Conservation (phyloP, 2,329 filamentous ascomycete genomes). For the Diaporthe sp. region DNA sequence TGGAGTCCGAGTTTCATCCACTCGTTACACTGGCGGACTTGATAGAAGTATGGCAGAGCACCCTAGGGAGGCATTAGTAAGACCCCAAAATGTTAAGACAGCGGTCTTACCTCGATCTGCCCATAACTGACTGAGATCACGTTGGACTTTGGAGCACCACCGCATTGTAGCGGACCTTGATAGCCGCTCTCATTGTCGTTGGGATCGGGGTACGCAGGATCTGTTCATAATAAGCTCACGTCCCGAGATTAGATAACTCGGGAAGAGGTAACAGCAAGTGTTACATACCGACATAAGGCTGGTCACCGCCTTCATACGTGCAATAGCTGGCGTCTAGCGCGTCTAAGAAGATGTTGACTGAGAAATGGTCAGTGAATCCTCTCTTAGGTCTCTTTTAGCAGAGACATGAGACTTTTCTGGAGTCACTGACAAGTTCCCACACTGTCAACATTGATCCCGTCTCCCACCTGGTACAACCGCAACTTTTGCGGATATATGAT, state of each 20-base stretch:
- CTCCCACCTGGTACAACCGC: slow-evolving; percentile 59
- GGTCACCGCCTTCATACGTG: slow-evolving; percentile 60
- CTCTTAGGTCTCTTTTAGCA: too few relatives aligned
- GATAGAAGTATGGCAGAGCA: slow-evolving; percentile 67
- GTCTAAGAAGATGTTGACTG: slow-evolving; percentile 59
- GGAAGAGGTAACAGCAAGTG: too few relatives aligned
- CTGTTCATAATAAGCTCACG: slow-evolving; percentile 42
- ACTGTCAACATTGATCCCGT: slow-evolving; percentile 52
- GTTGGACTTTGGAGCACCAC: slow-evolving; percentile 63
- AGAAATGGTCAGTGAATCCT: slow-evolving; percentile 43
- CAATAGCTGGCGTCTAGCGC: slow-evolving; percentile 67
- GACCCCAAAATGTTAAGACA: too few relatives aligned
- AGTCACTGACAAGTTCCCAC: slow-evolving; percentile 25
- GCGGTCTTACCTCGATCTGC: slow-evolving; percentile 57
- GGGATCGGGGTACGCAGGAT: slow-evolving; percentile 64
- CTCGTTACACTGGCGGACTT: slow-evolving; percentile 64
- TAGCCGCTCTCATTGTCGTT: slow-evolving; percentile 57
- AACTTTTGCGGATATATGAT: slow-evolving; percentile 58
- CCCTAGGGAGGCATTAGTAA: slow-evolving; percentile 37
- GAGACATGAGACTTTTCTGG: background rate
- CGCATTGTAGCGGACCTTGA: slow-evolving; percentile 57
- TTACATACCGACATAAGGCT: slow-evolving; percentile 57
- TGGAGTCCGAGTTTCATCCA: slow-evolving; percentile 67
- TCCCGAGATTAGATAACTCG: too few relatives aligned
- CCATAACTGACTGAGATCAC: slow-evolving; percentile 71